Base-by-base conservation (phyloP, 2,329 filamentous ascomycete species). In the Monosporascus sp. region DNA sequence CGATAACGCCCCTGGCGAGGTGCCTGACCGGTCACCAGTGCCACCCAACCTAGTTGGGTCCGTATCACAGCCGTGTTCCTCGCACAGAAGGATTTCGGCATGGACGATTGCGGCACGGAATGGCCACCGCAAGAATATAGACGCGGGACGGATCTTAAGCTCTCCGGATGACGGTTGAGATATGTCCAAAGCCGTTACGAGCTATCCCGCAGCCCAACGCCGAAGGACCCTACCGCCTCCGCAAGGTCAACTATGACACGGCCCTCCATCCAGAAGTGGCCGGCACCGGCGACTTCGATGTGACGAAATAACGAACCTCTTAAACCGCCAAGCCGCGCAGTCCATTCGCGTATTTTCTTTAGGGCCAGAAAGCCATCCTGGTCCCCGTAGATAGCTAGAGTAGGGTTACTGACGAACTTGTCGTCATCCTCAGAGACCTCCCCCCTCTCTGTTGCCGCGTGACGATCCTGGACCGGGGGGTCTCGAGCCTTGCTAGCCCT, bases 361-460 rank as follows among this genome's bases (percentile, higher is more conserved):
- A 74, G 75, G 1, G 85, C 80, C 1, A 89, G 85, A 59, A 97
- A 95, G 0, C 78, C 72, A 68, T 97, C 92, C 4, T 80, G 75
- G 49, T 86, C 82, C 1, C 92, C 93, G 64, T 86, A 96, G 0
- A 96, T 70, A 0, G 83, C 85, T 37, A 96, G 68, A 0, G 87
- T 87, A 1, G 78, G 76, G 61, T 85, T 78, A 2, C 71, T 67
- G 1, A 81, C 70, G 48, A 89, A 72, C 63, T 87, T 84, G 50
- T 72, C 70, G 52, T 85, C 80, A 1, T 76, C 74, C 5, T 55
- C 51, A n/a, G 14, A 31, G 50, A 61, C 47, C 43, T 52, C 57
- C 31, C 44, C 37, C 49, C 53, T 46, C 24, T 37, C 26, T n/a
- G 54, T 44, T 26, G 41, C 37, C 18, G 45, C 40, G 38, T 50